Conservation (phyloP, 176 grass and related monocot species). For the Zoysia pacifica region DNA sequence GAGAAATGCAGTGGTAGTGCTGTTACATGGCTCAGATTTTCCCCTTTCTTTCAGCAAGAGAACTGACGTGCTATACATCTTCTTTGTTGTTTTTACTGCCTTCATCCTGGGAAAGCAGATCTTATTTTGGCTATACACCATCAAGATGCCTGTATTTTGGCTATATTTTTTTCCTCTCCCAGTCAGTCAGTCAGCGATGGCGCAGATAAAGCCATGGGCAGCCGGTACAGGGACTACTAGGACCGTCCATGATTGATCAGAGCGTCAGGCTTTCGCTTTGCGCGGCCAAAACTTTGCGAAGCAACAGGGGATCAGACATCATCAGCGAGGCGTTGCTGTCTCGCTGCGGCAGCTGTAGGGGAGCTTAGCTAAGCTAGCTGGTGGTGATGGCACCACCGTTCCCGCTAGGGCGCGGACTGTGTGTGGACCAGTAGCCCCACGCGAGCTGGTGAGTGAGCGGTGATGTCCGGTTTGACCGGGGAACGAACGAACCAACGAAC, state of each 20-base stretch:
- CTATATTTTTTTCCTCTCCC: no score
- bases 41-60: no score
- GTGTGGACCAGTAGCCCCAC: background rate
- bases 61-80: no score
- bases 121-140: background rate
- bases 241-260: slow-evolving; percentile 26
- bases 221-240: no score
- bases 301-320: slow-evolving; percentile 4
- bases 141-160: slow-evolving; percentile 3
- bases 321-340: slow-evolving; percentile 22
- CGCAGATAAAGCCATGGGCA: slow-evolving; percentile 23
- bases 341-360: background rate
- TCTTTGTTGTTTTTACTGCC: no score
- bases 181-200: background rate
- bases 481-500: background rate
- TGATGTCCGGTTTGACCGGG: slow-evolving; percentile 30
- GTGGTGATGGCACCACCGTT: background rate
- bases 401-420: background rate
- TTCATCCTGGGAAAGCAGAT: background rate
- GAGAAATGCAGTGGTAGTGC: no score
- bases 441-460: background rate
- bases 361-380: background rate
- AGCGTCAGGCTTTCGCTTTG: slow-evolving; percentile 49
- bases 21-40: no score
- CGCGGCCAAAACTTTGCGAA: slow-evolving; percentile 35